Base-by-base conservation (phyloP, 345 rosid genomes). In the Arabidopsis suecica region DNA sequence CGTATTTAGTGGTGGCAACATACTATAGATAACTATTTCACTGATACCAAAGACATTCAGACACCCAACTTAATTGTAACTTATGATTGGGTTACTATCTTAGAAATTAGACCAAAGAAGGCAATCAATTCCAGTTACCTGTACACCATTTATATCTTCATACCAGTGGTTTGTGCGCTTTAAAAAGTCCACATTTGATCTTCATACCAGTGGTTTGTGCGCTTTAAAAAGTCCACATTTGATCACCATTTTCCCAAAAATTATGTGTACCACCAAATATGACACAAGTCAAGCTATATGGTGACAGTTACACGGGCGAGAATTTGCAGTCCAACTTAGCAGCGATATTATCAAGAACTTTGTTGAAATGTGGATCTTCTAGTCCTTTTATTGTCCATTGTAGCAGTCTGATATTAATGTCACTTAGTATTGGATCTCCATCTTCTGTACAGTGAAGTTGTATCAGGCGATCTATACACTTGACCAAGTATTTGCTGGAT, bases 311-410 rank as follows among this genome's bases (percentile, higher is more conserved):
- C 0, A 11, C 3, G 1, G 62, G 61, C 36, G 74, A 86, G 40
- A 82, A 32, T 72, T 59, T 81, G 66, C 53, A 45, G 20, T 71
- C 61, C 68, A 87, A 82, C 38, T 41, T 69, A 25, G 61, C 67
- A 45, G 63, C 76, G 62, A 83, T 77, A 53, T 68, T 81, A 61
- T 85, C 88, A 51, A 93, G 66, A 66, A 77, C 87, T 73, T 79
- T 68, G 7, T 80, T 71, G 50, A 80, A 20, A 45, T 76, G 53
- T 16, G 72, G 65, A 53, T 65, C 77, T 53, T 74, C 88, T 78
- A 23, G 65, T 57, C 88, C 91, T 60, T 87, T 88, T 72, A 45
- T 59, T 78, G 62, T 83, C 98, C 98, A 90, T 23, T 49, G 78
- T 74, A 72, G 65, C 80, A 93, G 60, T 83, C 91, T 87, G 33